Conservation (phyloP, 2,329 filamentous ascomycete species). For the Aspergillus ibericus region DNA sequence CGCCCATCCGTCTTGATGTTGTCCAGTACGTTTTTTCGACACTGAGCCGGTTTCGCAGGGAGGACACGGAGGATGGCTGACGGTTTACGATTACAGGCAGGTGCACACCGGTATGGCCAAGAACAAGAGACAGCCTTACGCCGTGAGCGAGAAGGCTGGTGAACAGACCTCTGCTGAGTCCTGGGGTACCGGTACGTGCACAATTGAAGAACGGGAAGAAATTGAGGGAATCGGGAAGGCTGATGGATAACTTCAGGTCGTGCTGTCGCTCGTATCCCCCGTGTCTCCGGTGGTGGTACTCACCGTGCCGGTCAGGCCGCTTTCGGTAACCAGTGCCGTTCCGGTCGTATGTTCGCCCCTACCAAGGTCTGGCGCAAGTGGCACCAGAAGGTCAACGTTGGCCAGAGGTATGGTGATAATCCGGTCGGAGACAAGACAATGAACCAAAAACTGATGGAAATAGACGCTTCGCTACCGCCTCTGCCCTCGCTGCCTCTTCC, state of each 20-base stretch:
- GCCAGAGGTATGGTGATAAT: constrained; percentile 73
- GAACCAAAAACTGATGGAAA: constrained; percentile 1
- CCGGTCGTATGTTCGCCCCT: constrained; percentile 99
- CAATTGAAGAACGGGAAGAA: constrained; percentile 17
- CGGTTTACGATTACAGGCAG: constrained; percentile 47
- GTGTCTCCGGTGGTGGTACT: constrained; percentile 99
- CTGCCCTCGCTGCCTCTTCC: constrained; percentile 93
- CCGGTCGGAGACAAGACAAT: constrained; percentile 9
- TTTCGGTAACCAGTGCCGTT: constrained; percentile 99
- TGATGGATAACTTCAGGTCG: constrained; percentile 63
- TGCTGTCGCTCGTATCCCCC: constrained; percentile 99
- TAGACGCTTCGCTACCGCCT: constrained; percentile 95
- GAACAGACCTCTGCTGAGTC: constrained; percentile 99
- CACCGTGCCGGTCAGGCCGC: constrained; percentile 99
- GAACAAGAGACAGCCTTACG: constrained; percentile 99
- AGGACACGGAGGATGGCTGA: constrained; percentile 30
- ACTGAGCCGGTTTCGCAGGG: constrained; percentile 10
- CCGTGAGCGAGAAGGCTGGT: constrained; percentile 99
- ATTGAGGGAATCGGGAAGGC: constrained; percentile 9
- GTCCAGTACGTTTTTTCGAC: constrained; percentile 70
- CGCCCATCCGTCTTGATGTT: constrained; percentile 97
- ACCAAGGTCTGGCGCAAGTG: constrained; percentile 99
- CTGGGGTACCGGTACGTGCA: constrained; percentile 92
- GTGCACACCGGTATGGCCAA: constrained; percentile 99
- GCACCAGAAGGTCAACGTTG: constrained; percentile 99